These are phyloP conservation scores for Fennellomyces sp. DNA, from an alignment of 371 early-diverging fungal genomes.

Conservation along the genomic window DNA sequence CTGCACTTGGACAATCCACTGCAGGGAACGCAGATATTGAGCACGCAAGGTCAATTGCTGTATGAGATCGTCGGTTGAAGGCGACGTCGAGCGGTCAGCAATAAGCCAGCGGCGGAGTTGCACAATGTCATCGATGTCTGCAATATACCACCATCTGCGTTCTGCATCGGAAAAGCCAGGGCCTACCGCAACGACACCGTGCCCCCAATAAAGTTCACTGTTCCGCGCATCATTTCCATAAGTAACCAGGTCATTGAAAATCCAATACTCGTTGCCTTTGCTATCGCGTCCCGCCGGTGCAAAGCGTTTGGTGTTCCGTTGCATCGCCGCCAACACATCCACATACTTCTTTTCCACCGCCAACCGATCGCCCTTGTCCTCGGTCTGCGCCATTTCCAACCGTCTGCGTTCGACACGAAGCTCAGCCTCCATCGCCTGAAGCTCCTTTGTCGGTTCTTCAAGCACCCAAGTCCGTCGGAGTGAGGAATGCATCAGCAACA, in stretches of 20 bases:
- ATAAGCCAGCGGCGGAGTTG: slow-evolving; percentile 9
- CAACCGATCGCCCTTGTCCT: slow-evolving; percentile 18
- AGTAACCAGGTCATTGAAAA: slow-evolving; percentile 36
- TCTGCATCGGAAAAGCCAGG: slow-evolving; percentile 20
- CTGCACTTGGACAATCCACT: slow-evolving; percentile 7
- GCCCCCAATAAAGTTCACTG: slow-evolving; percentile 38
- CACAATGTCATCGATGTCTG: background rate
- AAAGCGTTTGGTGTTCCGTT: slow-evolving; percentile 22
- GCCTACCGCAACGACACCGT: slow-evolving; percentile 39
- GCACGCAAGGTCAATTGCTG: background rate
- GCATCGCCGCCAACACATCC: slow-evolving; percentile 8
- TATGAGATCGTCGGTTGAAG: background rate
- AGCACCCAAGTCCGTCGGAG: slow-evolving; percentile 1
- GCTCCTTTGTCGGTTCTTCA: slow-evolving; percentile 8
- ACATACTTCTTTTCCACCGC: slow-evolving; percentile 19
- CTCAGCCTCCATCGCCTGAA: slow-evolving; percentile 22
- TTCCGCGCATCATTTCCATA: slow-evolving; percentile 22
- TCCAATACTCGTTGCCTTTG: slow-evolving; percentile 44
- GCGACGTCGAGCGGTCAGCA: background rate
- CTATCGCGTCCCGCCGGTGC: slow-evolving; percentile 20
- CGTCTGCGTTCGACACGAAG: slow-evolving; percentile 21
- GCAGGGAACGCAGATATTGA: slow-evolving; percentile 6
- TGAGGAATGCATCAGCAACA: background rate
- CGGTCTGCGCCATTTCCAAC: background rate
- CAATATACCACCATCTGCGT: slow-evolving; percentile 7